Evolutionary conservation across 768 basidiomycete genomes (phyloP).

Genomic region (Mycena galopus): DNA sequence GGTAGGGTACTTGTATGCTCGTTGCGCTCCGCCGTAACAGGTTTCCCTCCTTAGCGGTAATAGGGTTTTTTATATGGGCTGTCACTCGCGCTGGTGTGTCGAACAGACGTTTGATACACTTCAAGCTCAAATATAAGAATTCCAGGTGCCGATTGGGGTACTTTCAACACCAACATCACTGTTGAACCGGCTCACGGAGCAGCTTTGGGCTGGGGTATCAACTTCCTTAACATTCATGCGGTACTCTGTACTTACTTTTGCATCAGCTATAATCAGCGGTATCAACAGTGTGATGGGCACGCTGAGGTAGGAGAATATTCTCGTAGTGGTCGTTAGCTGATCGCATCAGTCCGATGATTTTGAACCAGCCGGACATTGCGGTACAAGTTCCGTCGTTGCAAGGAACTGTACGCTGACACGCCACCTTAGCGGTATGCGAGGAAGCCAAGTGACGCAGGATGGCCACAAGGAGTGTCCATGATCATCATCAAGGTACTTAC

Average conservation of each 20-base stretch:
- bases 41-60: conserved; percentile 9
- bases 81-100: conserved; percentile 32
- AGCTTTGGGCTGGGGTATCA: conserved; percentile 34
- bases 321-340: too few species aligned
- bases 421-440: conserved; percentile 34
- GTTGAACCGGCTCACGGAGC: conserved; percentile 25
- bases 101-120: not conserved
- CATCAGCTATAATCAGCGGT: conserved; percentile 22
- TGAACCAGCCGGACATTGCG: conserved; percentile 27
- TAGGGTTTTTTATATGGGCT: conserved; percentile 35
- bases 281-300: conserved; percentile 38
- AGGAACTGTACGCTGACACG: not conserved
- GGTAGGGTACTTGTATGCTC: not conserved
- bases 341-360: conserved; percentile 25
- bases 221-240: not conserved
- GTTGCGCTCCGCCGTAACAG: not conserved
- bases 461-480: conserved; percentile 38
- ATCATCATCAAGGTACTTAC: conserved; percentile 32
- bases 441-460: conserved; percentile 35
- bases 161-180: conserved; percentile 33
- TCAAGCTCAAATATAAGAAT: not conserved
- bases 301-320: not conserved
- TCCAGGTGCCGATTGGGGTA: conserved; percentile 30
- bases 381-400: not conserved
- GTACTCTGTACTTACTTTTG: not conserved